Evolutionary conservation across 352 stramenopile genomes (phyloP).

Genomic region (Phytophthora tubulina): DNA sequence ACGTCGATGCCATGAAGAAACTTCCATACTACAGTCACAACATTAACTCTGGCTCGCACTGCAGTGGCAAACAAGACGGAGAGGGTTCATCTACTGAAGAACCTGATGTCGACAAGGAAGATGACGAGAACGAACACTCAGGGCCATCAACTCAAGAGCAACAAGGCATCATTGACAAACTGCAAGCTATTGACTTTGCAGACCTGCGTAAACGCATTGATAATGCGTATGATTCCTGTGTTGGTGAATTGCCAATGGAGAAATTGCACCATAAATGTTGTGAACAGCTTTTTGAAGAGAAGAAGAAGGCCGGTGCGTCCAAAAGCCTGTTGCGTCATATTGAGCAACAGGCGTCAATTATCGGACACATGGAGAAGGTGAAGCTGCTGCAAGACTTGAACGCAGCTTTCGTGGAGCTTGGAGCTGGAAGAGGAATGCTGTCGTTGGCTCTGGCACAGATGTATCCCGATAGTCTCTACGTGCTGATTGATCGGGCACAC

Average conservation of each 20-base stretch:
- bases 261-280: constrained; percentile 80
- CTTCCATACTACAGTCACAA: constrained; percentile 81
- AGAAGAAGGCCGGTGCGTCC: constrained; percentile 60
- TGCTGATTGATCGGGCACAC: constrained; percentile 80
- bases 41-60: constrained; percentile 81
- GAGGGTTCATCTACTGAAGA: constrained; percentile 9
- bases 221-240: constrained; percentile 55
- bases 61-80: constrained; percentile 1
- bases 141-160: constrained; percentile 54
- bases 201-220: constrained; percentile 64
- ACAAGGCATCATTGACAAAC: constrained; percentile 73
- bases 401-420: constrained; percentile 76
- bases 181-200: constrained; percentile 73
- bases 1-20: constrained; percentile 60
- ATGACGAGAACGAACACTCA: constrained; percentile 45
- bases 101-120: not conserved
- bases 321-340: constrained; percentile 83
- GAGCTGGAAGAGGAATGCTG: constrained; percentile 80
- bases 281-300: constrained; percentile 68
- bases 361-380: constrained; percentile 77
- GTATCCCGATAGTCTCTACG: constrained; percentile 67
- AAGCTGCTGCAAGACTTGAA: constrained; percentile 54
- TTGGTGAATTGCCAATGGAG: constrained; percentile 66
- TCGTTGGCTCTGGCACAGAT: constrained; percentile 81
- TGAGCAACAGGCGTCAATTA: constrained; percentile 85